Conservation (phyloP, 495 filamentous ascomycete species). For the Cetradonia linearis region DNA sequence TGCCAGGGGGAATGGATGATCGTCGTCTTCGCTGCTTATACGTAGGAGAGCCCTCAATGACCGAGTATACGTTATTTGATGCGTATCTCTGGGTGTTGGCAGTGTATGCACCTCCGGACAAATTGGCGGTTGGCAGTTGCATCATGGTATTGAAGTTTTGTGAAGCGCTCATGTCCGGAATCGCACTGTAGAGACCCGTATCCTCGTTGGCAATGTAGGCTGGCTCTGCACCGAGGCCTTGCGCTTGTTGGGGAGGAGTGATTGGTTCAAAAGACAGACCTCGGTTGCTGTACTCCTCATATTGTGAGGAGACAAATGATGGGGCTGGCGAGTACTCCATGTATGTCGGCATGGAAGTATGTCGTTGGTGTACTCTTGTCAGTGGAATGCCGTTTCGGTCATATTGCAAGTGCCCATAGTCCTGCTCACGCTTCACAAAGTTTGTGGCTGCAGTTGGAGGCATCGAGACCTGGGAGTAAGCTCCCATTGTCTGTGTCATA, state of each 20-base stretch:
- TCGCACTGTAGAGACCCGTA: slow-evolving; percentile 86
- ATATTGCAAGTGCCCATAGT: slow-evolving; percentile 67
- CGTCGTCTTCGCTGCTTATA: slow-evolving; percentile 95
- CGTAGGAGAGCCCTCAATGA: slow-evolving; percentile 94
- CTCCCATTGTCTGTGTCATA: slow-evolving; percentile 54
- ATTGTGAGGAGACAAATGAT: slow-evolving; percentile 93
- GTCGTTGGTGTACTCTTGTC: slow-evolving; percentile 71
- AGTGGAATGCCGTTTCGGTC: slow-evolving; percentile 85
- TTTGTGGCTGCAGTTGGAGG: slow-evolving; percentile 51
- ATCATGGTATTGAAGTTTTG: slow-evolving; percentile 68
- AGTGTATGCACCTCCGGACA: slow-evolving; percentile 65
- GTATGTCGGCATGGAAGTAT: slow-evolving; percentile 94
- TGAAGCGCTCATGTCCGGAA: slow-evolving; percentile 62
- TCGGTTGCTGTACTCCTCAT: slow-evolving; percentile 93
- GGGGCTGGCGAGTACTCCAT: slow-evolving; percentile 97
- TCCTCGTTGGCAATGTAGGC: slow-evolving; percentile 98
- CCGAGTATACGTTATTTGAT: slow-evolving; percentile 76
- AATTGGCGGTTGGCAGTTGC: slow-evolving; percentile 78
- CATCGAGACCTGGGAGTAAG: slow-evolving; percentile 58
- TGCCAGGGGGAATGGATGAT: slow-evolving; percentile 75
- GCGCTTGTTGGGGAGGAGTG: slow-evolving; percentile 82
- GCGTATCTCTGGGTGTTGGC: slow-evolving; percentile 54
- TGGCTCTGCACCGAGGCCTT: slow-evolving; percentile 70
- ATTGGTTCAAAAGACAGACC: slow-evolving; percentile 93
- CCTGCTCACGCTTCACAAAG: slow-evolving; percentile 73